Evolutionary conservation across 371 early-diverging fungal genomes (phyloP), one percentile per base, ranked within the genome.

Genomic region (Scutellospora calospora): DNA sequence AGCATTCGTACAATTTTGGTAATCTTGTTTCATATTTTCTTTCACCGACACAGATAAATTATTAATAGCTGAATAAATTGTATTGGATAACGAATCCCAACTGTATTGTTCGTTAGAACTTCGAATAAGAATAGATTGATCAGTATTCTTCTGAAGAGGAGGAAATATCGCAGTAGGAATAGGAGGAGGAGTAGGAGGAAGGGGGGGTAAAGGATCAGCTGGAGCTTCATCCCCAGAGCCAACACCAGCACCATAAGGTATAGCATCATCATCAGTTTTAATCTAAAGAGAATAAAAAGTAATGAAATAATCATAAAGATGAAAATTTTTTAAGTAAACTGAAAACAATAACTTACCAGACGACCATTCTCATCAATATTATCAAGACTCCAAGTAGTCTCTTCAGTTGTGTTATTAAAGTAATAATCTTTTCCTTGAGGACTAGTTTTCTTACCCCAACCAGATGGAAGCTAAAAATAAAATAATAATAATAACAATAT

Each of bases 351-450:
- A 29, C 20, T 31, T 31, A 72, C 73, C 81, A 83, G 66, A 49
- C 69, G 85, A 71, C 85, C 87, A 8, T 74, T 49, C 27, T 62
- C 66, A 14, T 79, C 60, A 8, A 85, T 83, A 51, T 87, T 85
- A 38, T 86, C 87, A 74, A 88, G 72, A 71, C 86, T 87, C 90
- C 93, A 95, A 38, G 88, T 89, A 12, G 93, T 93, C 73, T 91
- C 89, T 68, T 94, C 91, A 16, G 93, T 92, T 55, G 91, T 86
- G 71, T 91, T 87, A 85, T 95, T 95, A 81, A 89, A 93, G 83
- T 88, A 94, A 84, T 93, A 95, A 14, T 86, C 85, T 71, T 91
- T 88, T 12, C 95, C 95, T 74, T 92, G 87, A 35, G 89, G 81
- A 71, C 90, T 83, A 45, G 82, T 81, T 41, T 91, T 88, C 52